Conservation (phyloP, 805 yeast genomes). For the Candida coleopterorum region DNA sequence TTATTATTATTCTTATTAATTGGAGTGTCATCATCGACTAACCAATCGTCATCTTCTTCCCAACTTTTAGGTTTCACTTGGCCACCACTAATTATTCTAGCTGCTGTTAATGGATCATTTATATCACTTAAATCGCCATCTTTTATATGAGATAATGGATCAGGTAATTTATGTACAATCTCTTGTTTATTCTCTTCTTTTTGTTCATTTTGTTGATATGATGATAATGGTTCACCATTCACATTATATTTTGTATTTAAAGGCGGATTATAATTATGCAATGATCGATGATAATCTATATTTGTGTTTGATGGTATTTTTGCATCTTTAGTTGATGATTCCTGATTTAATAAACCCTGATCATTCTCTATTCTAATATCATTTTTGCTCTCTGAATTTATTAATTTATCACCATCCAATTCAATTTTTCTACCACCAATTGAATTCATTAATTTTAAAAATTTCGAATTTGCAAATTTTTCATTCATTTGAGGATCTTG, state of each 20-base stretch:
- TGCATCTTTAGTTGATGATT: background rate
- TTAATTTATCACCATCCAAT: conserved; percentile 36
- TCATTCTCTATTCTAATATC: conserved; percentile 22
- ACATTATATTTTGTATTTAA: background rate
- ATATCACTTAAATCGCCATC: conserved; percentile 34
- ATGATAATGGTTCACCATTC: conserved; percentile 2
- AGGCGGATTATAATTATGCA: conserved; percentile 1
- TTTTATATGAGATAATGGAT: conserved; percentile 39
- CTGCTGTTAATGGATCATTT: conserved; percentile 33
- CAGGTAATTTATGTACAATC: conserved; percentile 28
- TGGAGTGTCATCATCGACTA: conserved; percentile 7
- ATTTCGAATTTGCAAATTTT: conserved; percentile 33
- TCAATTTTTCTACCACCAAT: conserved; percentile 35
- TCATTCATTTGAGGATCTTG: conserved; percentile 18
- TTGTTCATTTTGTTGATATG: conserved; percentile 2
- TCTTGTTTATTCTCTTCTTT: background rate
- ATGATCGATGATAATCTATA: conserved; percentile 13
- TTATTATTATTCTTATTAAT: conserved; percentile 1
- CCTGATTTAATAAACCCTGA: background rate
- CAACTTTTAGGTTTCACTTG: conserved; percentile 32
- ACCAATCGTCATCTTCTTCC: conserved; percentile 27
- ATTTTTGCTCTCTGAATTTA: conserved; percentile 25
- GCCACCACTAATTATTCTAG: conserved; percentile 36
- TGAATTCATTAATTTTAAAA: conserved; percentile 36
- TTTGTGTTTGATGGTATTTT: background rate